Evolutionary conservation across 306 rosid genomes (phyloP).

Genomic region (Geum urbanum): DNA sequence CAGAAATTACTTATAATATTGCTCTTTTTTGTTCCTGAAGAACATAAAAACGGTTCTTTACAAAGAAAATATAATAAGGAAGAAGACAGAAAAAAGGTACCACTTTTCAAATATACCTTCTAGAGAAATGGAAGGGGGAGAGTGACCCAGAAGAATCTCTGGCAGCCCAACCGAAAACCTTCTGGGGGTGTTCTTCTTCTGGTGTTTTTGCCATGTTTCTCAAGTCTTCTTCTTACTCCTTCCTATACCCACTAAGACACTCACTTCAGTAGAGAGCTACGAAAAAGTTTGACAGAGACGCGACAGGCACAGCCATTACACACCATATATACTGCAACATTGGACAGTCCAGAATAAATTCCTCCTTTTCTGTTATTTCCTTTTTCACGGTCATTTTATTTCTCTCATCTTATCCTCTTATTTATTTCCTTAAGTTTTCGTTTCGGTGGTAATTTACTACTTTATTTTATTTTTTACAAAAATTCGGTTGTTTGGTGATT

Average conservation of each 20-base stretch:
- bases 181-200: slow-evolving; percentile 35
- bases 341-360: no score
- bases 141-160: slow-evolving; percentile 34
- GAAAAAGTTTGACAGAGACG: no score
- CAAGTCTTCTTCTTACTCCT: background rate
- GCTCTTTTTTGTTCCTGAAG: background rate
- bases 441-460: no score
- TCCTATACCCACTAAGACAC: background rate
- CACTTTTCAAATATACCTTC: slow-evolving; percentile 21
- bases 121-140: slow-evolving; percentile 36
- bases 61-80: background rate
- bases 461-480: no score
- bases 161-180: slow-evolving; percentile 44
- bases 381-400: no score
- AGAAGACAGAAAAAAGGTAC: background rate
- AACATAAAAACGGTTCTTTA: background rate
- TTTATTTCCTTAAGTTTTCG: no score
- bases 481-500: no score
- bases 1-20: background rate
- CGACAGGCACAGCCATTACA: no score
- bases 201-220: slow-evolving; percentile 38
- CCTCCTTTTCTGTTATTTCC: no score
- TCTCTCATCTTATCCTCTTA: no score
- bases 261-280: no score
- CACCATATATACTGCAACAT: no score